phyloP scores from a whole-genome alignment of 192 early-diverging fungal species.

The Coemansia sp. region DNA sequence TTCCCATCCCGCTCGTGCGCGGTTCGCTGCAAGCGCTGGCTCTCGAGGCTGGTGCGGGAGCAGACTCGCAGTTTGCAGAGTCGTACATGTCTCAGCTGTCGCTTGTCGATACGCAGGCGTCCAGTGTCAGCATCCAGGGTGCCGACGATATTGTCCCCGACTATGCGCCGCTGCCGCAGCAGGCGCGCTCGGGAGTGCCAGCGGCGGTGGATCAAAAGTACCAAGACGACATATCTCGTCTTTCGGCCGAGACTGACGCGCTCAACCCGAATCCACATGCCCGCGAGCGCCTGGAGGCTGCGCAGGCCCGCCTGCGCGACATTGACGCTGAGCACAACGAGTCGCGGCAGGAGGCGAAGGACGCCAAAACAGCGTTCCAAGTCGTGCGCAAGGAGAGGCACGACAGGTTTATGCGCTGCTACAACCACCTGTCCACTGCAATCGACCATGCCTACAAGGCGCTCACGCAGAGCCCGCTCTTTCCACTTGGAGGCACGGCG shows the following conservation, averaged over 20 bases:
- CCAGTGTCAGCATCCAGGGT: slow-evolving; percentile 23
- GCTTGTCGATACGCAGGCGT: slow-evolving; percentile 46
- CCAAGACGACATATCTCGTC: slow-evolving; percentile 30
- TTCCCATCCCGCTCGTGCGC: slow-evolving; percentile 77
- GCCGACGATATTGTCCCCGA: slow-evolving; percentile 41
- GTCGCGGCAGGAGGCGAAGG: slow-evolving; percentile 78
- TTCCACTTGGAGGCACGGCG: slow-evolving; percentile 93
- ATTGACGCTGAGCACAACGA: slow-evolving; percentile 84
- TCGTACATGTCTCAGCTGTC: slow-evolving; percentile 52
- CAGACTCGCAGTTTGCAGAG: slow-evolving; percentile 39
- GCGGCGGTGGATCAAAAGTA: slow-evolving; percentile 42
- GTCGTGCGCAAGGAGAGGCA: slow-evolving; percentile 73
- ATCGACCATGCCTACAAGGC: slow-evolving; percentile 98
- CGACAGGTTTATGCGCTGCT: slow-evolving; percentile 79
- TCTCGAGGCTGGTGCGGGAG: slow-evolving; percentile 64
- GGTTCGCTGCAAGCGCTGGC: slow-evolving; percentile 78
- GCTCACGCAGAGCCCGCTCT: slow-evolving; percentile 79
- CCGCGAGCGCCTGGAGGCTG: slow-evolving; percentile 81
- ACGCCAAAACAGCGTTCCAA: slow-evolving; percentile 81
- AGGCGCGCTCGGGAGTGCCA: slow-evolving; percentile 23
- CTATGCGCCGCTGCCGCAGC: slow-evolving; percentile 39
- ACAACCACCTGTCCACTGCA: slow-evolving; percentile 83
- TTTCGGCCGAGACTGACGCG: slow-evolving; percentile 67
- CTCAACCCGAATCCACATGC: slow-evolving; percentile 93
- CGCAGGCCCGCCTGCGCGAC: slow-evolving; percentile 74